phyloP scores from a whole-genome alignment of 2,329 filamentous ascomycete genomes.

The Alternaria ethzedia region DNA sequence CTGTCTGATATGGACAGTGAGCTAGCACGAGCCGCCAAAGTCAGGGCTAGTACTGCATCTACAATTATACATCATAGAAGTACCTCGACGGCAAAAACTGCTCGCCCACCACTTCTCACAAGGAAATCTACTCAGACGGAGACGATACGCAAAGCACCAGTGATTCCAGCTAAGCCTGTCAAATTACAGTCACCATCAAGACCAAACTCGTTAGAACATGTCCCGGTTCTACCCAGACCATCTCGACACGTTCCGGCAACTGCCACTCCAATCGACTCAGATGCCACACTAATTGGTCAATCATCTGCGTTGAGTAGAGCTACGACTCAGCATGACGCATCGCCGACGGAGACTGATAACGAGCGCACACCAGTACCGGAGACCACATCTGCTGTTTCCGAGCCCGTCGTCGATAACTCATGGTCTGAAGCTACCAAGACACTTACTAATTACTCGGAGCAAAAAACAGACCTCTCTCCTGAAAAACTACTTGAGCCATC shows the following conservation, averaged over 20 bases:
- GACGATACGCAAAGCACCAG: slow-evolving; percentile 18
- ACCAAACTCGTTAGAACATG: slow-evolving; percentile 25
- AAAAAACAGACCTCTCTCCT: slow-evolving; percentile 14
- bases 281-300: slow-evolving; percentile 33
- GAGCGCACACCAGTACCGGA: background rate
- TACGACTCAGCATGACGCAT: slow-evolving; percentile 4
- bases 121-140: slow-evolving; percentile 25
- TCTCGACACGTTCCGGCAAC: slow-evolving; percentile 8
- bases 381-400: slow-evolving; percentile 14
- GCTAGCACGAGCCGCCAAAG: slow-evolving; percentile 27
- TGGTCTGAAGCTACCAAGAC: slow-evolving; percentile 2
- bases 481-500: slow-evolving; percentile 7
- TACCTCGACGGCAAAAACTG: slow-evolving; percentile 24
- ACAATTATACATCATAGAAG: slow-evolving; percentile 21
- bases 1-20: slow-evolving; percentile 40
- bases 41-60: slow-evolving; percentile 21
- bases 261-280: slow-evolving; percentile 34
- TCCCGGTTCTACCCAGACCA: slow-evolving; percentile 14
- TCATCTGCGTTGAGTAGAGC: slow-evolving; percentile 23
- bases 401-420: slow-evolving; percentile 9
- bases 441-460: slow-evolving; percentile 1
- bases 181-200: slow-evolving; percentile 22
- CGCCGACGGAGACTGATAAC: slow-evolving; percentile 2
- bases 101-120: slow-evolving; percentile 27
- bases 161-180: slow-evolving; percentile 12